A percentile compares a stretch with the other conserved stretches of the same genome.
phyloP scores from a whole-genome alignment of 2,329 filamentous ascomycete genomes.

The Ceratocystis alfenasii region DNA sequence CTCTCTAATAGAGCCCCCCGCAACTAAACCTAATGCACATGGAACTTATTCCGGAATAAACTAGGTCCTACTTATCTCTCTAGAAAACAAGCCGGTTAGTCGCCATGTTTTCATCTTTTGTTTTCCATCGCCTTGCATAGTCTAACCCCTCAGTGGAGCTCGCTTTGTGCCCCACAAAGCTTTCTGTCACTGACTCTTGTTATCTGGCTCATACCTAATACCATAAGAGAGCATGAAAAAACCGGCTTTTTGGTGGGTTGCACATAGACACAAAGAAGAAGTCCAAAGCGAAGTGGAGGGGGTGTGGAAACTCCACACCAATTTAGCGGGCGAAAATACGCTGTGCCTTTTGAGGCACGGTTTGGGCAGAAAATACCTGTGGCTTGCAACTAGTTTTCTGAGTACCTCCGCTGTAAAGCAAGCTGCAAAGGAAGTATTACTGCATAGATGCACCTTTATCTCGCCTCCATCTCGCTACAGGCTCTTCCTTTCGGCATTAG shows the following conservation, averaged over 20 bases:
- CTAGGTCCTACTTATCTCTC: neutral
- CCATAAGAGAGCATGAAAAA: neutral
- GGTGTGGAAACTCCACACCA: neutral
- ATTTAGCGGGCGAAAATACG: neutral
- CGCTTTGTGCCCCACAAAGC: neutral
- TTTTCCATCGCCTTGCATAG: neutral
- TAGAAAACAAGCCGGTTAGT: neutral
- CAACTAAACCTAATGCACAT: no score
- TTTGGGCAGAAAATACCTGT: neutral
- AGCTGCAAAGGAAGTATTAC: neutral
- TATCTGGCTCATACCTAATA: neutral
- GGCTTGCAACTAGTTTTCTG: neutral
- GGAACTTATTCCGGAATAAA: neutral
- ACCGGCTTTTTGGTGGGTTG: neutral
- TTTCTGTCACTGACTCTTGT: neutral
- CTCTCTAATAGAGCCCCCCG: no score
- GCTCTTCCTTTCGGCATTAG: neutral
- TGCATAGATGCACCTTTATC: neutral
- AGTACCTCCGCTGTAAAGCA: neutral
- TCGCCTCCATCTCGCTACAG: neutral
- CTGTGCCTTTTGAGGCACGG: no score
- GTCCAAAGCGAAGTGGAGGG: conserved; percentile 5
- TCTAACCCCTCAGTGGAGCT: neutral
- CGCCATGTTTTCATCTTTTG: neutral
- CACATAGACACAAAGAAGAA: neutral